These are phyloP conservation scores for Cercospora sp. DNA, from an alignment of 2,329 filamentous ascomycete genomes.

Conservation along the genomic window DNA sequence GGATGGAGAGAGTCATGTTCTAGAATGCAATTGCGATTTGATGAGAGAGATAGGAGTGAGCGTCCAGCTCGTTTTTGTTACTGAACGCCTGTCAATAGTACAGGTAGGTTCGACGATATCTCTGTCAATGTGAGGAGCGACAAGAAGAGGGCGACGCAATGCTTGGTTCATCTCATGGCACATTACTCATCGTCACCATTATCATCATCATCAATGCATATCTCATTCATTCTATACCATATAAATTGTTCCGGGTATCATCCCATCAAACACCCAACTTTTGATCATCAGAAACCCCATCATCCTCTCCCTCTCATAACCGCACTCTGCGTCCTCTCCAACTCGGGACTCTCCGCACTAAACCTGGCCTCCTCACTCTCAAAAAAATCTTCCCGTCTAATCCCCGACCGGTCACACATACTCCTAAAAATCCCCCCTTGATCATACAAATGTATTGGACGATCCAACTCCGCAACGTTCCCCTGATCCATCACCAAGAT, in stretches of 20 bases:
- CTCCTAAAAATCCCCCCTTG: slow-evolving; percentile 75
- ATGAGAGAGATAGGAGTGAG: no score
- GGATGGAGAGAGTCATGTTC: no score
- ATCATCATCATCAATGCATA: not conserved
- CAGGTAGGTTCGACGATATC: no score
- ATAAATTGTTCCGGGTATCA: not conserved
- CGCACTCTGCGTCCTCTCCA: slow-evolving; percentile 35
- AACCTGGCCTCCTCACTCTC: slow-evolving; percentile 33
- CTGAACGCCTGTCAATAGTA: no score
- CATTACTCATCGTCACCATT: no score
- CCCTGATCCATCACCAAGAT: slow-evolving; percentile 97
- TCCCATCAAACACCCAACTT: not conserved
- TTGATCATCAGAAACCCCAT: not conserved
- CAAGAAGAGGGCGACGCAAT: no score
- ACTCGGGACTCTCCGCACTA: slow-evolving; percentile 28
- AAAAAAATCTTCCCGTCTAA: slow-evolving; percentile 56
- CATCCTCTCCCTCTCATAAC: slow-evolving; percentile 3
- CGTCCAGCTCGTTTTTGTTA: no score
- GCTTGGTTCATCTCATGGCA: no score
- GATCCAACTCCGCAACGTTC: slow-evolving; percentile 80
- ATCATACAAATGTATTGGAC: slow-evolving; percentile 71
- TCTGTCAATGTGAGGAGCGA: no score
- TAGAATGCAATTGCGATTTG: no score
- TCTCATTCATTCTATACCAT: not conserved
- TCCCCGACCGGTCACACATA: slow-evolving; percentile 88